phyloP scores from a whole-genome alignment of 2,329 filamentous ascomycete genomes.

The Neurospora sp. region DNA sequence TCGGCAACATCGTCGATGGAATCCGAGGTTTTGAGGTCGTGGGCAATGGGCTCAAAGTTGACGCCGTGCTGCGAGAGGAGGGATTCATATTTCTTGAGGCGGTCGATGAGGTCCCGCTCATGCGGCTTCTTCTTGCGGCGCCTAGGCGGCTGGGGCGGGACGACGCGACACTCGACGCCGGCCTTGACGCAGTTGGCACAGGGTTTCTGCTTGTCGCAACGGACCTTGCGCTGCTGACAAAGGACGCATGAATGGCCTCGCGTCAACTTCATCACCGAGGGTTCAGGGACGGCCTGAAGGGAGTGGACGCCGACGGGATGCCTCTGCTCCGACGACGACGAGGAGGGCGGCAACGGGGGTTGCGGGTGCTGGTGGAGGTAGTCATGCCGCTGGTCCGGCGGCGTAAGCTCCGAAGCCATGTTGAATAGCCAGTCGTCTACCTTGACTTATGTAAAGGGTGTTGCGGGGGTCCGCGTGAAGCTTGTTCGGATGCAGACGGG shows the following conservation, averaged over 20 bases:
- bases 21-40: constrained; percentile 34
- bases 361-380: constrained; percentile 12
- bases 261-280: constrained; percentile 42
- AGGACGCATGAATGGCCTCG: constrained; percentile 56
- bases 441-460: constrained; percentile 2
- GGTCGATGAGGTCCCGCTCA: constrained; percentile 59
- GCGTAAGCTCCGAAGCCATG: constrained; percentile 13
- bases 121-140: constrained; percentile 53
- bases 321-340: constrained; percentile 1
- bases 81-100: constrained; percentile 58
- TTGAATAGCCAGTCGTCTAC: constrained; percentile 4
- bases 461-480: constrained; percentile 6
- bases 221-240: constrained; percentile 68
- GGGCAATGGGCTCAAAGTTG: constrained; percentile 55
- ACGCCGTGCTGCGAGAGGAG: constrained; percentile 57
- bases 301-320: neutral
- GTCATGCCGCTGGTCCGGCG: constrained; percentile 1
- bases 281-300: constrained; percentile 22
- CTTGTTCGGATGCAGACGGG: constrained; percentile 9
- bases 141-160: constrained; percentile 46
- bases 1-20: constrained; percentile 44
- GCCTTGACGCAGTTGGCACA: constrained; percentile 60
- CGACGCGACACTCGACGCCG: constrained; percentile 49
- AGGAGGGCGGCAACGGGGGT: constrained; percentile 16
- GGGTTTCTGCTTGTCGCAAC: constrained; percentile 63